Conservation (phyloP, 352 stramenopile species). For the Paralagenidium karlingii region DNA sequence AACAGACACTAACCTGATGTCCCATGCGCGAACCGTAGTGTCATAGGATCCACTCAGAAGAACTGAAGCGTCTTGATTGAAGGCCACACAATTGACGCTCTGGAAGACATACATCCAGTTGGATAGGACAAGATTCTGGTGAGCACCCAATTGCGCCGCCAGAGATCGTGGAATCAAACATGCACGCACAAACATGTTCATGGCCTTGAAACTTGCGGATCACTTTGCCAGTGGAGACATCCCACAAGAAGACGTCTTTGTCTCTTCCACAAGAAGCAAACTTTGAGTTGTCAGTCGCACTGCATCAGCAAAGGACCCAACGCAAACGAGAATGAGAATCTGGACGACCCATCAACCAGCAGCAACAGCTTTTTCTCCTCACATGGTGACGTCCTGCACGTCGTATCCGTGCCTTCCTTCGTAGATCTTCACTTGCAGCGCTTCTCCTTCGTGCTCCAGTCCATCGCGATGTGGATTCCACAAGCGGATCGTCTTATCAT, state of each 20-base stretch:
- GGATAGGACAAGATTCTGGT: neutral
- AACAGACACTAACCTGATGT: conserved; percentile 30
- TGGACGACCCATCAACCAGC: neutral
- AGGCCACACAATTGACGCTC: conserved; percentile 78
- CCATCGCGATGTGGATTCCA: conserved; percentile 81
- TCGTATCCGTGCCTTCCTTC: conserved; percentile 80
- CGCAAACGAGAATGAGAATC: conserved; percentile 1
- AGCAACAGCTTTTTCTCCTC: conserved; percentile 7
- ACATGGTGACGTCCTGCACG: conserved; percentile 84
- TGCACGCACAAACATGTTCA: conserved; percentile 27
- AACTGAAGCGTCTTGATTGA: conserved; percentile 69
- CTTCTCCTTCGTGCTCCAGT: conserved; percentile 37
- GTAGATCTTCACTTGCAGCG: conserved; percentile 77
- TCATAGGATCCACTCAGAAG: conserved; percentile 81
- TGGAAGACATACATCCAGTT: conserved; percentile 4
- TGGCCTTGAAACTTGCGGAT: conserved; percentile 86
- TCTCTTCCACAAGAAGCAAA: conserved; percentile 82
- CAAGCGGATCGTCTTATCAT: conserved; percentile 77
- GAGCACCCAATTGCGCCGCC: neutral
- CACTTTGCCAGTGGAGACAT: conserved; percentile 71
- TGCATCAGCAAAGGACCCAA: conserved; percentile 6
- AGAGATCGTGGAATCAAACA: conserved; percentile 2
- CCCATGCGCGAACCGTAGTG: conserved; percentile 72
- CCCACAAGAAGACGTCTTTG: conserved; percentile 81
- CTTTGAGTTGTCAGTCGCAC: conserved; percentile 70